Evolutionary conservation across 495 filamentous ascomycete species (phyloP), one percentile per base, ranked within the genome.

Genomic region (Cryomyces antarcticus): DNA sequence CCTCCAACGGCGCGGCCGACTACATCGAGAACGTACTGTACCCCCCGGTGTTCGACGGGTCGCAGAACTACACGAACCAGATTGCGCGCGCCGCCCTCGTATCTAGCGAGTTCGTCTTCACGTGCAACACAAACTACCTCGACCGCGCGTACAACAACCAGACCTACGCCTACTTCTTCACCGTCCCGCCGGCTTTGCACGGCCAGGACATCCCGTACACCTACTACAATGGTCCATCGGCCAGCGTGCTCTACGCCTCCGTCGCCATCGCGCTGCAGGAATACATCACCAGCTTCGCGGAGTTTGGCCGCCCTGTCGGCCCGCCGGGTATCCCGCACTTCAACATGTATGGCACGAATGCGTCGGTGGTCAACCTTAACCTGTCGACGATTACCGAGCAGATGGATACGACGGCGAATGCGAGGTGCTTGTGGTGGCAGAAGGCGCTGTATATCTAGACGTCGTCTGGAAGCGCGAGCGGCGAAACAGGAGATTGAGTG

Each of bases 121-220:
- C 60, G 28, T 75, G 71, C 55, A 70, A 69, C 49, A 58, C 63
- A 13, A 49, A 62, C 51, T 62, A 57, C 42, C 48, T 75, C 5
- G 53, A 53, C 39, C 46, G 46, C 43, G 69, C 60, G 5, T 74
- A 64, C 48, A 43, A 54, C 37, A 70, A 73, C 49, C 49, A 67
- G 31, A 69, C 69, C 1, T 76, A 68, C 50, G 57, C 64, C 4
- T 82, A 81, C 51, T 50, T 67, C 11, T 82, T 81, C 55, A 67
- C 61, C 49, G 60, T 80, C 39, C 64, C 69, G 5, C 74, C 78
- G 0, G 75, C 59, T 4, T 52, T 62, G 31, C 73, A 77, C 46
- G 68, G 62, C 9, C 38, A 60, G 6, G 73, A 77, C 51, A 45
- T 72, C 17, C 3, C 60, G n/a, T 78, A 71, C 43, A 71, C 63